Percentiles rank a stretch among this genome's conserved stretches.
phyloP scores from a whole-genome alignment of 345 rosid species.

The Mangifera indica region DNA sequence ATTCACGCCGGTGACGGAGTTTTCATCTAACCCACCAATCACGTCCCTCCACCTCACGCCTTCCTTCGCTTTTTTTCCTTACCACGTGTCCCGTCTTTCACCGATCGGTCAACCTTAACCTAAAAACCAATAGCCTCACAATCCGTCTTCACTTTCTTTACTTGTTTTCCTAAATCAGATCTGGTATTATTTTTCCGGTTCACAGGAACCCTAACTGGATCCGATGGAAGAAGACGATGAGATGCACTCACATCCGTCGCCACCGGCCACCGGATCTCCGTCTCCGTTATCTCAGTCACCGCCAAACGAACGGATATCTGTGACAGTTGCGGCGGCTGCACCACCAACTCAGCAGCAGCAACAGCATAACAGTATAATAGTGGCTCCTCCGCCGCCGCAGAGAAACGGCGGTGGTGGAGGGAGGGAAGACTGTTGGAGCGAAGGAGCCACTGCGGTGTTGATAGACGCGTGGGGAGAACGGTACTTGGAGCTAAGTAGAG shows the following conservation, averaged over 20 bases:
- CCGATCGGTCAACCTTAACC: constrained; percentile 49
- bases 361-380: constrained; percentile 25
- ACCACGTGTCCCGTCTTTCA: constrained; percentile 55
- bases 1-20: constrained; percentile 53
- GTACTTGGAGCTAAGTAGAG: constrained; percentile 85
- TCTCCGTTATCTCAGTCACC: constrained; percentile 25
- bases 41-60: constrained; percentile 29
- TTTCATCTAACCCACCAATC: constrained; percentile 33
- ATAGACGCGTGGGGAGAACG: constrained; percentile 96
- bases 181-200: constrained; percentile 4
- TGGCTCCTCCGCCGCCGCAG: constrained; percentile 41
- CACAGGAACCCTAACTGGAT: constrained; percentile 15
- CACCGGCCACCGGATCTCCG: constrained; percentile 31
- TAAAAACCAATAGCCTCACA: constrained; percentile 15
- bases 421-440: constrained; percentile 98
- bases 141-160: background rate
- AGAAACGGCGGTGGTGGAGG: constrained; percentile 45
- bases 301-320: constrained; percentile 46
- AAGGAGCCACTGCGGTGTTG: constrained; percentile 72
- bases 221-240: constrained; percentile 55
- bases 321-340: constrained; percentile 41
- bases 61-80: constrained; percentile 12
- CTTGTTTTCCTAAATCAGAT: constrained; percentile 14
- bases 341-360: constrained; percentile 25
- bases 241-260: constrained; percentile 47